Base-by-base conservation (phyloP, 2,329 filamentous ascomycete species). In the Pseudocercospora macadamiae region DNA sequence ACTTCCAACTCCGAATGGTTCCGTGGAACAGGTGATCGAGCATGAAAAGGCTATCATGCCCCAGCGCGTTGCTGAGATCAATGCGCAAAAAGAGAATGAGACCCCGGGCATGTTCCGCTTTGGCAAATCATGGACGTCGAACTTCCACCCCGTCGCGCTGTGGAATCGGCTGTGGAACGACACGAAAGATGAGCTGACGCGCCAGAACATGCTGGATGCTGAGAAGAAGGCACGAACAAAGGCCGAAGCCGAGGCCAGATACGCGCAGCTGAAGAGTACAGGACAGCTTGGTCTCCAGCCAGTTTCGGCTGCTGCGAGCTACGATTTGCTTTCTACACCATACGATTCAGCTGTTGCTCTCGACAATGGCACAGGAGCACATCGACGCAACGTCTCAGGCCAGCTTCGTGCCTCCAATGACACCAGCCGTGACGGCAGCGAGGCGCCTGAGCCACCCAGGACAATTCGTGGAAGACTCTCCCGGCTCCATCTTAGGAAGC, bases 101-200 rank as follows among this genome's bases (percentile, higher is more conserved):
- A 54, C 42, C 39, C 49, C 56, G 75, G 78, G 80, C 9, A 78
- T 85, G 30, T 83, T 83, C 64, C 76, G 79, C 4, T 84, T 86
- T 64, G 82, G 83, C 32, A 83, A 80, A 65, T 79, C 78, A 2
- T 75, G 85, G 57, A 80, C 80, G 5, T 77, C 79, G 10, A 78
- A 78, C 18, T 83, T 86, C 68, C 83, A 83, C 61, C 81, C 83
- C 2, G 76, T 80, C 51, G 79, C 79, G 10, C 70, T 79, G 10
- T 81, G 79, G 78, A 73, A 76, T 5, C 73, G 72, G 37, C 71
- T 75, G 28, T 82, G 79, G 78, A 80, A 77, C 64, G 74, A 75
- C 26, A 68, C 71, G 23, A 75, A 78, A 12, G 77, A 81, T 49
- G 74, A 77, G 47, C 71, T 75, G 49, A 75, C 66, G 34, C 61